Base-by-base conservation (phyloP, 371 early-diverging fungal species). In the Mucor sp. region DNA sequence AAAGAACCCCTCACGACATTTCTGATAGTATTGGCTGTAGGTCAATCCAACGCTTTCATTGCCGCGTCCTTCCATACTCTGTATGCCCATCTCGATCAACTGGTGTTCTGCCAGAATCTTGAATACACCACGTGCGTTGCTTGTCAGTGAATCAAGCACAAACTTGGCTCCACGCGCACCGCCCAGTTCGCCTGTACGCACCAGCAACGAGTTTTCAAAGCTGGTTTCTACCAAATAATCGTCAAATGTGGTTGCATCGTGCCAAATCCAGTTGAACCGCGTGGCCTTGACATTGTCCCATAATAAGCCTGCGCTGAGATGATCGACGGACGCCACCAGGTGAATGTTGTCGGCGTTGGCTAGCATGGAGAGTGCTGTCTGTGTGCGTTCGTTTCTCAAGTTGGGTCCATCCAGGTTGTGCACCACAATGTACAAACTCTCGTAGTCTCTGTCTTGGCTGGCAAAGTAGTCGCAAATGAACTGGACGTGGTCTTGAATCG, bases 381-480 rank as follows among this genome's bases (percentile, higher is more conserved):
- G 95, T 3, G 83, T 72, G 17, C 82, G 82, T 48, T 91, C 92
- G 41, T 86, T 86, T 3, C 95, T 89, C n/a, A 98, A 74, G 21
- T 81, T 82, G n/a, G 83, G 67, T 0, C 95, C 97, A 66, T 98
- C 97, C 64, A 98, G 89, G 69, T 93, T 95, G 79, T 97, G 95
- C n/a, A 97, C 75, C 14, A 96, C 68, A 5, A 98, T 65, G 68
- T 89, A 93, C 30, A 96, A 65, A 15, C 77, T 74, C 30, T 85
- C 75, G 48, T 86, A 75, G 1, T 60, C 67, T 6, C 91, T 83
- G 8, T 84, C 71, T 2, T 75, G 66, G 12, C 39, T 25, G 0
- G 79, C 68, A 63, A 95, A 92, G 67, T 92, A 91, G 8, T 83
- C 79, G 43, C 78, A 74, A 30, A 95, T 89, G 25, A 79, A 74